Conservation (phyloP, 495 filamentous ascomycete genomes). For the Parmelia sp. region DNA sequence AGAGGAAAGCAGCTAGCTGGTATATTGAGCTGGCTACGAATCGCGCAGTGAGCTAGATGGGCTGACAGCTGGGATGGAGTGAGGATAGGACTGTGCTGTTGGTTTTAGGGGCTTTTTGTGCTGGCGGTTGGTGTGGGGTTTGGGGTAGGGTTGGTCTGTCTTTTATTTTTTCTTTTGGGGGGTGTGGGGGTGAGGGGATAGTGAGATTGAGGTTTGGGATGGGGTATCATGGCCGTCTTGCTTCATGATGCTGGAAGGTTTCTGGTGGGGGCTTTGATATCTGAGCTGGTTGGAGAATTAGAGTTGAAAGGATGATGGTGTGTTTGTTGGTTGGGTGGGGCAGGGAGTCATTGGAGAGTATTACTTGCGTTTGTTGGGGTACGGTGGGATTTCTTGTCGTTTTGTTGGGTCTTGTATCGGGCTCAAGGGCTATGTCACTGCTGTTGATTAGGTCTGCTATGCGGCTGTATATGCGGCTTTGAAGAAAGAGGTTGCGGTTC, state of each 20-base stretch:
- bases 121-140: too few species aligned
- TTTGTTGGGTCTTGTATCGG: constrained; percentile 2
- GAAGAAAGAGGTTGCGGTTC: constrained; percentile 10
- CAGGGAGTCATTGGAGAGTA: constrained; percentile 4
- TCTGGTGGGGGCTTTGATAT: neutral
- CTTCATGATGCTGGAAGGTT: constrained; percentile 4
- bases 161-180: too few species aligned
- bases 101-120: neutral
- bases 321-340: constrained; percentile 7
- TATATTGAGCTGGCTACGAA: constrained; percentile 6
- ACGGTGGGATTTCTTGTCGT: neutral
- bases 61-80: neutral
- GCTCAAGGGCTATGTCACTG: constrained; percentile 7
- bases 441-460: constrained; percentile 5
- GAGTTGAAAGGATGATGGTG: neutral
- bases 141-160: neutral
- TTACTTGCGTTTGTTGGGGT: neutral
- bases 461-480: neutral
- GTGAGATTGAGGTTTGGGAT: neutral
- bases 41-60: neutral
- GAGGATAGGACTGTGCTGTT: neutral
- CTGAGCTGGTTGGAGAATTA: neutral
- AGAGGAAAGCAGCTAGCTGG: constrained; percentile 10
- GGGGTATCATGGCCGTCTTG: neutral
- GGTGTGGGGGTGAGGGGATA: neutral